Conservation (phyloP, 805 yeast genomes). For the Candida boleticola region DNA sequence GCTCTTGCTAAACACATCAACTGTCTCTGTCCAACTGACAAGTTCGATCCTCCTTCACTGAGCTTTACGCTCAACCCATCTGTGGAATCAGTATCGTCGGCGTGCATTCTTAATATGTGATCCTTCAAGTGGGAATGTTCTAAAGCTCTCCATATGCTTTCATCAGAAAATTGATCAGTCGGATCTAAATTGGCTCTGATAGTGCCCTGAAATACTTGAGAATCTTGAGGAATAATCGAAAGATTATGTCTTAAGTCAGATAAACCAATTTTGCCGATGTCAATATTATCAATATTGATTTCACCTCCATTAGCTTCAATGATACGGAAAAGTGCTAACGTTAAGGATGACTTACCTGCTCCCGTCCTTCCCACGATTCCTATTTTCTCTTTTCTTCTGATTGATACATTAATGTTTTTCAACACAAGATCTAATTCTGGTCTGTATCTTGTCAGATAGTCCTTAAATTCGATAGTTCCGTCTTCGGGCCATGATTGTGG, state of each 20-base stretch:
- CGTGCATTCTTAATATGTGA: slow-evolving; percentile 37
- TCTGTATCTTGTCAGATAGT: slow-evolving; percentile 43
- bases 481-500: slow-evolving; percentile 33
- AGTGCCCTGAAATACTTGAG: slow-evolving; percentile 45
- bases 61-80: slow-evolving; percentile 33
- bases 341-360: slow-evolving; percentile 45
- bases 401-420: slow-evolving; percentile 33
- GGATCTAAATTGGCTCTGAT: slow-evolving; percentile 43
- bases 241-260: slow-evolving; percentile 42
- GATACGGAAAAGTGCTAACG: slow-evolving; percentile 43
- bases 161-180: slow-evolving; percentile 31
- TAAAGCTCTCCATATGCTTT: slow-evolving; percentile 40
- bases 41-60: slow-evolving; percentile 46
- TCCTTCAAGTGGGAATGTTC: slow-evolving; percentile 42
- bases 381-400: slow-evolving; percentile 38
- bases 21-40: slow-evolving; percentile 53
- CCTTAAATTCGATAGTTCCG: slow-evolving; percentile 35
- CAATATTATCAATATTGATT: slow-evolving; percentile 33
- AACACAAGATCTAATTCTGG: slow-evolving; percentile 45
- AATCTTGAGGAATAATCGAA: slow-evolving; percentile 46
- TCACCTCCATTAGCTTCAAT: slow-evolving; percentile 38
- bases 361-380: slow-evolving; percentile 49
- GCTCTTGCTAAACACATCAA: slow-evolving; percentile 81
- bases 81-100: slow-evolving; percentile 15
- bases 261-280: slow-evolving; percentile 37